phyloP scores from a whole-genome alignment of 257 asterid species.

The Leonotis leonurus region DNA sequence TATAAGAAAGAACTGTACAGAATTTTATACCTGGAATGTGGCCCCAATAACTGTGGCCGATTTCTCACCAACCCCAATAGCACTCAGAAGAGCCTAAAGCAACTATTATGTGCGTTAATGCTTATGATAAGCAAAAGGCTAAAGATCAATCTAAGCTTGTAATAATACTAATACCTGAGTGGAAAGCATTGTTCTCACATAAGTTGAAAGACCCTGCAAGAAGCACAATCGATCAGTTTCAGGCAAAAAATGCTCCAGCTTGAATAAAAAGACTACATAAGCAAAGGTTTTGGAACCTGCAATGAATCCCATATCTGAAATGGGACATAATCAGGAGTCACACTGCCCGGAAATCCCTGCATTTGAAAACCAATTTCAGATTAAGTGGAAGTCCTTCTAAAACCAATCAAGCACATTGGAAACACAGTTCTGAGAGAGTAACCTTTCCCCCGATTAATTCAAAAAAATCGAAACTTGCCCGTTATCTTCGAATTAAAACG shows the following conservation, averaged over 20 bases:
- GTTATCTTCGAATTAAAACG: neutral
- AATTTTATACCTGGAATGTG: slow-evolving; percentile 66
- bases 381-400: neutral
- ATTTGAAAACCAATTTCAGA: slow-evolving; percentile 12
- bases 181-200: slow-evolving; percentile 87
- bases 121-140: neutral
- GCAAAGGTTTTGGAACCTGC: slow-evolving; percentile 46
- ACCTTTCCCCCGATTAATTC: neutral
- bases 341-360: slow-evolving; percentile 94
- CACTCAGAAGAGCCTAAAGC: slow-evolving; percentile 87
- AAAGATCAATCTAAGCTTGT: neutral
- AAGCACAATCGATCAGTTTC: slow-evolving; percentile 1
- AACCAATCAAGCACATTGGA: neutral
- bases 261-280: neutral
- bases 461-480: neutral
- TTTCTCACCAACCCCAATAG: slow-evolving; percentile 95
- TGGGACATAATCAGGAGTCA: slow-evolving; percentile 81
- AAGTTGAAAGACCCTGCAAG: slow-evolving; percentile 90
- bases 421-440: neutral
- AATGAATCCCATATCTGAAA: slow-evolving; percentile 91
- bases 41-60: slow-evolving; percentile 97
- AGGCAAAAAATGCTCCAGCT: neutral
- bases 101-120: neutral
- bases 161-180: slow-evolving; percentile 55
- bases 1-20: neutral